These are phyloP conservation scores for Huntiella moniliformis DNA, from an alignment of 2,329 filamentous ascomycete genomes.

Conservation along the genomic window DNA sequence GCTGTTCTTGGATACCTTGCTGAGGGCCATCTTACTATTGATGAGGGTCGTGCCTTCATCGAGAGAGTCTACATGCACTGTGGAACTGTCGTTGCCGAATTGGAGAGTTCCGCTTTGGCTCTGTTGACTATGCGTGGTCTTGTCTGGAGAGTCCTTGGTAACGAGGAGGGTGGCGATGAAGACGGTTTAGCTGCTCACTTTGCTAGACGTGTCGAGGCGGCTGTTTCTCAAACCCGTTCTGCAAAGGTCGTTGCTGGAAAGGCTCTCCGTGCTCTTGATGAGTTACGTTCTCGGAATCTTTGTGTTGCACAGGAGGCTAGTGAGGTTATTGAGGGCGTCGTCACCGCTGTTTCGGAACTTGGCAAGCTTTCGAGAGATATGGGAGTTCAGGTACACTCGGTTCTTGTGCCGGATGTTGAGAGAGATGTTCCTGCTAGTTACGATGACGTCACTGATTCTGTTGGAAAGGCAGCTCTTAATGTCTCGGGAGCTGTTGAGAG, in stretches of 20 bases:
- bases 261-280: constrained; percentile 55
- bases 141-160: constrained; percentile 39
- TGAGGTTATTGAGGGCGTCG: constrained; percentile 51
- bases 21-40: constrained; percentile 56
- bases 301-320: constrained; percentile 50
- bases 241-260: constrained; percentile 71
- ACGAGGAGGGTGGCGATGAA: constrained; percentile 22
- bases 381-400: constrained; percentile 43
- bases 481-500: constrained; percentile 34
- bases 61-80: constrained; percentile 65
- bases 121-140: constrained; percentile 45
- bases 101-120: constrained; percentile 57
- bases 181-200: constrained; percentile 51
- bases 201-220: constrained; percentile 47
- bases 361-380: constrained; percentile 47
- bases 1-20: constrained; percentile 73
- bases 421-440: constrained; percentile 48
- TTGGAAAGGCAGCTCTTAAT: constrained; percentile 31
- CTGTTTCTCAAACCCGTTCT: constrained; percentile 59
- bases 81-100: constrained; percentile 56
- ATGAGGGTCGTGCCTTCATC: constrained; percentile 48
- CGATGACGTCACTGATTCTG: constrained; percentile 43
- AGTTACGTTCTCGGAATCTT: constrained; percentile 57
- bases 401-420: constrained; percentile 51
- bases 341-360: constrained; percentile 44